Conservation (phyloP, 495 filamentous ascomycete genomes). For the Patellaria atrata region DNA sequence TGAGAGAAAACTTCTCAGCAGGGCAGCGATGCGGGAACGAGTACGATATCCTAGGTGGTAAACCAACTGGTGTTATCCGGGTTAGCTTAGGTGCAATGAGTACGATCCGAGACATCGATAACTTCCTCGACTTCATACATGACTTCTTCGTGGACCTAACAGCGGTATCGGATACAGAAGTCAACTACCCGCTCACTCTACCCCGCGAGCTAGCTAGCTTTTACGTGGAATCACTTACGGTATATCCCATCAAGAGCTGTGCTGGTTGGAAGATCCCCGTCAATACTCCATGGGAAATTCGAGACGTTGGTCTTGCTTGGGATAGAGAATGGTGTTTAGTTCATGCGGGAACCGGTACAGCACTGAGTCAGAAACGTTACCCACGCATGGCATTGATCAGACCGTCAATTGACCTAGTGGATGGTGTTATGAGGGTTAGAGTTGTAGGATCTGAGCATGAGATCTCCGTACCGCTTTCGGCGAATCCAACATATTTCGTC, state of each 20-base stretch:
- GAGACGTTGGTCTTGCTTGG: constrained; percentile 68
- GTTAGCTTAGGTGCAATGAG: constrained; percentile 83
- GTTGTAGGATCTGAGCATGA: constrained; percentile 25
- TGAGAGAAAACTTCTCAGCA: constrained; percentile 63
- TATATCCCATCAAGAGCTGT: constrained; percentile 79
- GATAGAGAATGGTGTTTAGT: constrained; percentile 90
- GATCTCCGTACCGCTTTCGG: constrained; percentile 50
- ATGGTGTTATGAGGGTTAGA: constrained; percentile 38
- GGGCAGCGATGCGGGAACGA: constrained; percentile 55
- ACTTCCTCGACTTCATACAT: constrained; percentile 52
- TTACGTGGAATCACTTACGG: constrained; percentile 27
- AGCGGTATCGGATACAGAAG: constrained; percentile 7
- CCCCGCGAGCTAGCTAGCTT: too few relatives aligned
- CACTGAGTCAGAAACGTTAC: constrained; percentile 69
- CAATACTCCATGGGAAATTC: constrained; percentile 55
- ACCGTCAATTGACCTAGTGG: constrained; percentile 50
- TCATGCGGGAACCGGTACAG: constrained; percentile 63
- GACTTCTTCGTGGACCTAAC: constrained; percentile 53
- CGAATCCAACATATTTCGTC: constrained; percentile 38
- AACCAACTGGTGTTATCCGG: constrained; percentile 75
- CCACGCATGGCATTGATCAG: constrained; percentile 69
- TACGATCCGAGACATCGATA: constrained; percentile 56
- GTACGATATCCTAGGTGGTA: constrained; percentile 65
- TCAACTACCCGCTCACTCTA: constrained; percentile 19
- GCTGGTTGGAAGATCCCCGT: constrained; percentile 57